These are phyloP conservation scores for Musa acuminata DNA, from an alignment of 176 grass and related monocot species.

Conservation along the genomic window DNA sequence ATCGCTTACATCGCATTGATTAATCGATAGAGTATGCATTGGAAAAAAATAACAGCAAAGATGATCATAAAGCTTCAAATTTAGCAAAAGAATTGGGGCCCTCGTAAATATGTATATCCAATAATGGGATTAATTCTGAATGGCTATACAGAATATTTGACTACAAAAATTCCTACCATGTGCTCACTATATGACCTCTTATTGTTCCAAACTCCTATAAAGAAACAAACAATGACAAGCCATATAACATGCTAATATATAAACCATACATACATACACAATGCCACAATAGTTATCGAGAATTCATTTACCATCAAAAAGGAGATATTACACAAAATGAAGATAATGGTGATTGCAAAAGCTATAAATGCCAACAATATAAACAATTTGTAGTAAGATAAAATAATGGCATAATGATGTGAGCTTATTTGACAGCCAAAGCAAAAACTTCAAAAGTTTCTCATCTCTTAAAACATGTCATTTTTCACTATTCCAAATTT, in stretches of 20 bases:
- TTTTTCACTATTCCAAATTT: no score
- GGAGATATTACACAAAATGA: no score
- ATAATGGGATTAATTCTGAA: neutral
- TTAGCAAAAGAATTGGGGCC: neutral
- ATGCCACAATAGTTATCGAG: no score
- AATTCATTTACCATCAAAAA: no score
- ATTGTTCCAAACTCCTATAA: neutral
- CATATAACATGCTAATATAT: neutral
- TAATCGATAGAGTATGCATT: neutral
- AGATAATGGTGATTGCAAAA: no score
- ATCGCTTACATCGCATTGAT: no score
- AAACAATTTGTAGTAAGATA: no score
- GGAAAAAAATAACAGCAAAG: neutral
- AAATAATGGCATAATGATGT: no score
- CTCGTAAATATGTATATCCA: neutral
- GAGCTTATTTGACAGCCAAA: no score
- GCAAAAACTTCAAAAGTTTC: no score
- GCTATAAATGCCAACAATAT: no score
- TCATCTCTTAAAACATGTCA: no score
- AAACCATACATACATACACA: neutral
- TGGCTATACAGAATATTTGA: neutral
- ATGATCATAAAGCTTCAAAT: neutral
- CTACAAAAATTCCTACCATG: neutral
- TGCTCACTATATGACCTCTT: neutral
- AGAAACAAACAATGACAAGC: slow-evolving; percentile 19